Evolutionary conservation across 140 eudicot species (phyloP), one percentile per base, ranked within the genome.

Genomic region (Oenanthe javanica): DNA sequence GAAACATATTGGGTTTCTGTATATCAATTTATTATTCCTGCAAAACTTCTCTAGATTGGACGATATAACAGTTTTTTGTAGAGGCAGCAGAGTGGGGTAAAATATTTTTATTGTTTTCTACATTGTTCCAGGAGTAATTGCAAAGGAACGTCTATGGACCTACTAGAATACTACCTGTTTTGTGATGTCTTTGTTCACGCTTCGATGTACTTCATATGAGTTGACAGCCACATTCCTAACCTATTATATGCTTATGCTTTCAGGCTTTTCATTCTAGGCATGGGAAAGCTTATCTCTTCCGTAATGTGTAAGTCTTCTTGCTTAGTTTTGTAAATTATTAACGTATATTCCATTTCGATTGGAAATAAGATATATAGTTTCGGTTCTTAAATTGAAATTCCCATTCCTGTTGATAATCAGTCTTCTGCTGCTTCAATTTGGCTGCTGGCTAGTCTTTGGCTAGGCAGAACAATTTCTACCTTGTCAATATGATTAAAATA

Each of bases 261-360:
- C 88, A 93, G 97, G 80, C 91, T 46, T 92, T 92, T 82, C 93
- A 88, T 81, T 79, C 83, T 86, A 88, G 88, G 80, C 84, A 90
- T 80, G 97, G 97, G 48, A 88, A 88, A 84, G 97, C 96, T 78
- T 92, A 90, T 83, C 97, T 92, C 77, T 87, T 92, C 18, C 86
- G 87, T 25, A 85, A 86, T 59, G 96, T 92, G 97, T 90, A 87
- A 89, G 96, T 79, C 83, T 81, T 84, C 87, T 36, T 81, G 76
- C 47, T 36, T 46, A 46, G 13, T 31, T n/a, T 4, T 74, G 42
- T 21, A 2, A 21, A 7, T 4, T 16, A 73, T 9, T 46, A 46
- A 14, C 6, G 23, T 21, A 10, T 31, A 14, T 36, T 36, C 12
- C 73, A 13, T 13, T 4, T 67, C 31, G 9, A 27, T 14, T 67